Conservation (phyloP, 768 basidiomycete species). For the Termitomyces titanicus region DNA sequence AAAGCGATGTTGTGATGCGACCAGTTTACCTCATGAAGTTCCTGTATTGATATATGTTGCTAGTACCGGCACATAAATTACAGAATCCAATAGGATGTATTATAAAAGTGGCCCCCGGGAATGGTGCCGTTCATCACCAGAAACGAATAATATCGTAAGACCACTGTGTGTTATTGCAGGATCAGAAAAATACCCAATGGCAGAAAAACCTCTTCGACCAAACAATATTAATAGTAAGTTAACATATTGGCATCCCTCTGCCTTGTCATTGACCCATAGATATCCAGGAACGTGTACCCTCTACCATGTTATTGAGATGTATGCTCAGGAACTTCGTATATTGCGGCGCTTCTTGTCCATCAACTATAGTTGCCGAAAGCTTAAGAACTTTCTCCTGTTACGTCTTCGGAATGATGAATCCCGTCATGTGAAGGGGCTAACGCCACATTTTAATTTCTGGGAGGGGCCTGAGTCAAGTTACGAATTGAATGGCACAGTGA, state of each 20-base stretch:
- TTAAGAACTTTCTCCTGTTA: neutral
- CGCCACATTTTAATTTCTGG: neutral
- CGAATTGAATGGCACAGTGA: neutral
- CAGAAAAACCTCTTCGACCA: neutral
- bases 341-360: too few species aligned
- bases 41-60: neutral
- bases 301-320: too few species aligned
- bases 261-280: neutral
- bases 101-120: neutral
- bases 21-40: neutral
- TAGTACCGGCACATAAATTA: neutral
- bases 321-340: neutral
- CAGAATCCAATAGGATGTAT: neutral
- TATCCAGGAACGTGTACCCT: too few species aligned
- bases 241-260: neutral
- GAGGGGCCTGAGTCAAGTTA: neutral
- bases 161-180: too few species aligned
- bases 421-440: neutral
- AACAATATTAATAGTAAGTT: neutral
- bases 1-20: neutral
- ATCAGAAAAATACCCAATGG: neutral
- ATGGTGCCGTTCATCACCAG: neutral
- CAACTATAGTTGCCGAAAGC: too few species aligned
- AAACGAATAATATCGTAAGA: neutral
- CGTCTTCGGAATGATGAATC: too few species aligned